Evolutionary conservation across 768 basidiomycete genomes (phyloP).

Genomic region (Suillus tomentosus): DNA sequence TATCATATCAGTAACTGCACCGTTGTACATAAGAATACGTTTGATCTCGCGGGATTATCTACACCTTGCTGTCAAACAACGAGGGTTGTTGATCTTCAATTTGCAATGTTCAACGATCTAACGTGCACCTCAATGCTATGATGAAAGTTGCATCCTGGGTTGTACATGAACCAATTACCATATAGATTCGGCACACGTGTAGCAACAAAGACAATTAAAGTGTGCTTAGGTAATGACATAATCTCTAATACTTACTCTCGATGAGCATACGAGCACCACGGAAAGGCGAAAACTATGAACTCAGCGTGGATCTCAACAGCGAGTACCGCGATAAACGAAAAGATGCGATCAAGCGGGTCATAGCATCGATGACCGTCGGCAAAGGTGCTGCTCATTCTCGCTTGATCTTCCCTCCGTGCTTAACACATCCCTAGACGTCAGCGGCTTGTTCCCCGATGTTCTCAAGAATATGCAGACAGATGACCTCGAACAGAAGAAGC

Average conservation of each 20-base stretch:
- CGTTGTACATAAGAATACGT: too few relatives aligned
- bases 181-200: not conserved
- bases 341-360: slow-evolving; percentile 97
- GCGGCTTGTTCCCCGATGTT: slow-evolving; percentile 95
- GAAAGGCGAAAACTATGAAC: slow-evolving; percentile 96
- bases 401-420: slow-evolving; percentile 11
- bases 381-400: slow-evolving; percentile 63
- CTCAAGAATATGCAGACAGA: slow-evolving; percentile 99
- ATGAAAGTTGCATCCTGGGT: not conserved
- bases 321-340: slow-evolving; percentile 94
- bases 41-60: too few relatives aligned
- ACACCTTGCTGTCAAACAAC: too few relatives aligned
- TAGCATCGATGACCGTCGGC: slow-evolving; percentile 98
- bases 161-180: not conserved
- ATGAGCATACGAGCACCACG: slow-evolving; percentile 57
- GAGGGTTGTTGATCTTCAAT: too few relatives aligned
- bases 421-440: slow-evolving; percentile 59
- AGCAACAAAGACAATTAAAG: not conserved
- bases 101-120: too few relatives aligned
- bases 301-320: slow-evolving; percentile 95
- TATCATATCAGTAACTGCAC: too few relatives aligned
- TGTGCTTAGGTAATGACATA: slow-evolving; percentile 9
- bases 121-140: not conserved
- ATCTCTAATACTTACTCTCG: slow-evolving; percentile 9
- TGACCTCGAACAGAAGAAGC: slow-evolving; percentile 99